Conservation (phyloP, 108 stramenopile genomes). For the Fragilaria crotonensis region DNA sequence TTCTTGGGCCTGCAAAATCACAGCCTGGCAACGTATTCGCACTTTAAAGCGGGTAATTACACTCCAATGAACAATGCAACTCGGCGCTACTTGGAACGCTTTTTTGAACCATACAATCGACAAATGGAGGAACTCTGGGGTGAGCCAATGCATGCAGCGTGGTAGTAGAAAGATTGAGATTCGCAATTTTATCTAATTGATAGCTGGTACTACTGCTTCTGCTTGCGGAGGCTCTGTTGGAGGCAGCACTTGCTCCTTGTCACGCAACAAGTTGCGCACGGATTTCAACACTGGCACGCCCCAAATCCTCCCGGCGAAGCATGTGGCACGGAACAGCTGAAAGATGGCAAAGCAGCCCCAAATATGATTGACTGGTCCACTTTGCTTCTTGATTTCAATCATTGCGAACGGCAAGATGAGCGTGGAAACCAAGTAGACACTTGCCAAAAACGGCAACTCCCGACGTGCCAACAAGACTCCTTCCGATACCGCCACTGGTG, state of each 20-base stretch:
- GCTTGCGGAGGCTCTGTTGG: too few species aligned
- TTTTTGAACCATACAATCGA: slow-evolving; percentile 25
- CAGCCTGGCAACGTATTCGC: neutral
- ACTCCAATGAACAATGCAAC: slow-evolving; percentile 6
- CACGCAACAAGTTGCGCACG: neutral
- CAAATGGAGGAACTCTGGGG: slow-evolving; percentile 20
- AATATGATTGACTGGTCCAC: slow-evolving; percentile 68
- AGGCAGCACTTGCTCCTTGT: too few species aligned
- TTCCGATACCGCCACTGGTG: slow-evolving; percentile 82
- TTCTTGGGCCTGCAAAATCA: slow-evolving; percentile 10
- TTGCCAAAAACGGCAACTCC: slow-evolving; percentile 61
- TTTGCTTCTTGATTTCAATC: slow-evolving; percentile 44
- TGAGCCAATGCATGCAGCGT: too few species aligned
- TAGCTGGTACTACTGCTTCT: too few species aligned
- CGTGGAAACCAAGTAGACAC: slow-evolving; percentile 69
- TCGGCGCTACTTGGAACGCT: slow-evolving; percentile 1
- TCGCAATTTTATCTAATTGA: too few species aligned
- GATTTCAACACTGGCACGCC: slow-evolving; percentile 13
- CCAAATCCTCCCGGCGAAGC: slow-evolving; percentile 68
- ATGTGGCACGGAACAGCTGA: slow-evolving; percentile 72
- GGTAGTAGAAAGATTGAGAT: too few species aligned
- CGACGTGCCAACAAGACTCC: slow-evolving; percentile 70
- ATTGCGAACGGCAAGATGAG: slow-evolving; percentile 64
- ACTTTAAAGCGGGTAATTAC: too few species aligned
- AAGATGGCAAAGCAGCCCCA: slow-evolving; percentile 79